Evolutionary conservation across 2,329 filamentous ascomycete genomes (phyloP).

Genomic region (Anthostomella pinea): DNA sequence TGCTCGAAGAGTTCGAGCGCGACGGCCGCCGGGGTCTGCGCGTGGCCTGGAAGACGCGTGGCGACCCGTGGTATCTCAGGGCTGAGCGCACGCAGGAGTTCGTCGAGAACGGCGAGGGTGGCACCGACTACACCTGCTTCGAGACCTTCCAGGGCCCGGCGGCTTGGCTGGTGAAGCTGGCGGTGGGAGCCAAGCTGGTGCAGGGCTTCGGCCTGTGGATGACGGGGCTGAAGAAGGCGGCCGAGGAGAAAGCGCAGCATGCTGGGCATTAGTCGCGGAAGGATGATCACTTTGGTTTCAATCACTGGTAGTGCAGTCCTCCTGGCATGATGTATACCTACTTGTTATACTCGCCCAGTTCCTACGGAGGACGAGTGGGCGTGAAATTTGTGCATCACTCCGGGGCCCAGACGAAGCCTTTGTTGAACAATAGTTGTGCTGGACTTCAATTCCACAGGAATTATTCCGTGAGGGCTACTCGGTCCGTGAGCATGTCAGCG

Average conservation of each 20-base stretch:
- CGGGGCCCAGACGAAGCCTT: too few relatives aligned
- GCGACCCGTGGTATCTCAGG: constrained; percentile 33
- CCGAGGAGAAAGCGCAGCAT: constrained; percentile 19
- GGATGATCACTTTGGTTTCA: too few relatives aligned
- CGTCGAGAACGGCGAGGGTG: constrained; percentile 28
- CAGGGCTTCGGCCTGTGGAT: constrained; percentile 38
- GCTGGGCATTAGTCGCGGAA: too few relatives aligned
- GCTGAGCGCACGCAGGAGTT: constrained; percentile 45
- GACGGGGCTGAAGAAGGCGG: constrained; percentile 36
- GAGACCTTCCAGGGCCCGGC: constrained; percentile 45
- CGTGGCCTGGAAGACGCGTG: constrained; percentile 38
- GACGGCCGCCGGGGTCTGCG: constrained; percentile 33
- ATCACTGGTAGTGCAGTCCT: too few relatives aligned
- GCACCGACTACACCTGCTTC: constrained; percentile 41
- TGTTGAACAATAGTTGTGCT: too few relatives aligned
- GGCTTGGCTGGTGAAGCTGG: constrained; percentile 32
- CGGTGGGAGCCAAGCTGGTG: constrained; percentile 32
- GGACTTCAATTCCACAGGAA: too few relatives aligned
- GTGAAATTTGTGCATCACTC: too few relatives aligned
- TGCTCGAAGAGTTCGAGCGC: constrained; percentile 33
- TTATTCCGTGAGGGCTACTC: too few relatives aligned
- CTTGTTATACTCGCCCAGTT: too few relatives aligned
- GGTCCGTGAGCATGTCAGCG: too few relatives aligned
- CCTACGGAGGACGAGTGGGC: too few relatives aligned
- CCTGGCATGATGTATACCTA: too few relatives aligned